Evolutionary conservation across 805 yeast species (phyloP).

Genomic region (Starmerella riodocensis): DNA sequence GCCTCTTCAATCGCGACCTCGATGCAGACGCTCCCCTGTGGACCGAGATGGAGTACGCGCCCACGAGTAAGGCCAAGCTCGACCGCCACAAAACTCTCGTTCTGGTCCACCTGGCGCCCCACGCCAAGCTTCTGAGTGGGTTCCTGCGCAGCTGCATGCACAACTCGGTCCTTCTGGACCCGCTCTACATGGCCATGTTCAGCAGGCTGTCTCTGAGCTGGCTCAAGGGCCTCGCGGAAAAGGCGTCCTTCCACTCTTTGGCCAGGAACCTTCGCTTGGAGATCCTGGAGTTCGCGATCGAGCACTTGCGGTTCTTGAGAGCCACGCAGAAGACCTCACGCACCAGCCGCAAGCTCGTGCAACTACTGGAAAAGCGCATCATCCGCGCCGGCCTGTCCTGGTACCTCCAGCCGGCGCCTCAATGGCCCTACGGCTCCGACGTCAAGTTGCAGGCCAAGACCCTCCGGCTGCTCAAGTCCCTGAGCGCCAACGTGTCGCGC

Average conservation of each 20-base stretch:
- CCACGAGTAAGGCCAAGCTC: conserved; percentile 54
- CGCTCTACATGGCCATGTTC: conserved; percentile 47
- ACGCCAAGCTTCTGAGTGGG: conserved; percentile 48
- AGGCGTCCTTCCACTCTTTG: conserved; percentile 72
- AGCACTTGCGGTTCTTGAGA: conserved; percentile 44
- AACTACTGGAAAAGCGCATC: conserved; percentile 39
- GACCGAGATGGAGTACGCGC: conserved; percentile 75
- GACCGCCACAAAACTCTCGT: conserved; percentile 40
- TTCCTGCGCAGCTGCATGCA: conserved; percentile 63
- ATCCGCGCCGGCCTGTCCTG: conserved; percentile 62
- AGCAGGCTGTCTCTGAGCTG: conserved; percentile 38
- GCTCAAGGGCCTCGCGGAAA: conserved; percentile 37
- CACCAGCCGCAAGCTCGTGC: conserved; percentile 25
- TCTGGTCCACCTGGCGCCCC: conserved; percentile 47
- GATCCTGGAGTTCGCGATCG: conserved; percentile 52
- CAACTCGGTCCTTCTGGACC: conserved; percentile 11
- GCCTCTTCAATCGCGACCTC: conserved; percentile 45
- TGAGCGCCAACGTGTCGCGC: conserved; percentile 34
- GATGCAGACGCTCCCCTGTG: conserved; percentile 52
- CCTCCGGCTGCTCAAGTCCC: conserved; percentile 34
- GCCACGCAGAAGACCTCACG: conserved; percentile 29
- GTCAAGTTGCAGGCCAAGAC: conserved; percentile 59
- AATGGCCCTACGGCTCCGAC: conserved; percentile 80
- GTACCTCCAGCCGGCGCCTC: conserved; percentile 46
- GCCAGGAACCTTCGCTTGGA: conserved; percentile 67